These are phyloP conservation scores for Chytriomyces sp. DNA, from an alignment of 192 early-diverging fungal genomes.

Conservation along the genomic window DNA sequence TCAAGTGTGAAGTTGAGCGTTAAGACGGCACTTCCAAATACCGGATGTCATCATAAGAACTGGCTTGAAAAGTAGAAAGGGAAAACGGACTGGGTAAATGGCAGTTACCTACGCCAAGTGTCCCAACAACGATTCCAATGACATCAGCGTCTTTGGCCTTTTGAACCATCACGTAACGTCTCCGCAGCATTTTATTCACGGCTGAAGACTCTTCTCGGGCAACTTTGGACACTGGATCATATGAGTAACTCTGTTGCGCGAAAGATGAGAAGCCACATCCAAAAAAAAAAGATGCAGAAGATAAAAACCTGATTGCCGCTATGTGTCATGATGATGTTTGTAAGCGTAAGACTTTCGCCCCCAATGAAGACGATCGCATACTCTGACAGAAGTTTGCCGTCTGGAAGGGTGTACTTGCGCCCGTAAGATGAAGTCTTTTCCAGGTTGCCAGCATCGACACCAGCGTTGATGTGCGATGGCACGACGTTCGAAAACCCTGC, in stretches of 20 bases:
- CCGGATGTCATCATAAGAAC: constrained; percentile 33
- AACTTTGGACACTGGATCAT: constrained; percentile 64
- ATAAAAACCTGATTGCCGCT: constrained; percentile 55
- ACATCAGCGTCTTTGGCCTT: constrained; percentile 90
- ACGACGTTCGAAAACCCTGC: constrained; percentile 21
- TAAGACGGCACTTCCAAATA: constrained; percentile 39
- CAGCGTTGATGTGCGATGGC: constrained; percentile 16
- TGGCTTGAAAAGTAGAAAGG: not conserved
- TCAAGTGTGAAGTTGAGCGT: constrained; percentile 23
- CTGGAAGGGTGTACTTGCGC: constrained; percentile 23
- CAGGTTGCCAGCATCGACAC: not conserved
- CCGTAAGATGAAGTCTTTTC: constrained; percentile 2
- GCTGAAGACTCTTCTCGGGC: constrained; percentile 49
- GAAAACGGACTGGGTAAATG: not conserved
- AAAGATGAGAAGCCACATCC: not conserved
- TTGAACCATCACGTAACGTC: constrained; percentile 83
- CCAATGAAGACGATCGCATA: constrained; percentile 86
- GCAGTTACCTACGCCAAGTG: constrained; percentile 84
- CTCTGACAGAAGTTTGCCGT: constrained; percentile 55
- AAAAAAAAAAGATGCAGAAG: not conserved
- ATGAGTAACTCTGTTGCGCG: constrained; percentile 61
- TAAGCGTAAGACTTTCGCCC: constrained; percentile 76
- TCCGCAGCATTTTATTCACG: constrained; percentile 47
- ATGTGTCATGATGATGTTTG: constrained; percentile 86
- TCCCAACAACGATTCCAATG: constrained; percentile 95